Conservation (phyloP, 352 stramenopile genomes). For the Chrysophaeum taylorii region DNA sequence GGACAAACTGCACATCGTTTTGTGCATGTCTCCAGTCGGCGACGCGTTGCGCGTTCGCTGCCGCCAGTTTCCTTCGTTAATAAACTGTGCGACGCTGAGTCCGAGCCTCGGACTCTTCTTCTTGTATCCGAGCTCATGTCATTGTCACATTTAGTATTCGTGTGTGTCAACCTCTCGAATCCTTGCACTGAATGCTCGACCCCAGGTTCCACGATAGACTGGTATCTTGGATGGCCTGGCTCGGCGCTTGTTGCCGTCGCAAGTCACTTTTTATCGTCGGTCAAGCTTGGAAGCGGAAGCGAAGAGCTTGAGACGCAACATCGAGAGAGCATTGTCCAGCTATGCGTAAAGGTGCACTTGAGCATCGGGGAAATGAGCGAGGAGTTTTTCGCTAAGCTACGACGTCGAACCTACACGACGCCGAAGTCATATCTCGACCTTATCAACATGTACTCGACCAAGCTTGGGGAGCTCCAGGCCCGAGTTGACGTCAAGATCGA, state of each 20-base stretch:
- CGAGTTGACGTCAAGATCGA: conserved; percentile 59
- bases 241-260: conserved; percentile 78
- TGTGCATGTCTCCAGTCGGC: conserved; percentile 83
- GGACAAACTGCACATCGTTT: conserved; percentile 81
- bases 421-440: conserved; percentile 89
- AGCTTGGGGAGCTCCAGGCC: conserved; percentile 59
- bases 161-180: neutral
- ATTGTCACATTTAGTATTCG: no score
- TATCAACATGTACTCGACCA: conserved; percentile 80
- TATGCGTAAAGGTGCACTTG: conserved; percentile 82
- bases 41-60: conserved; percentile 77
- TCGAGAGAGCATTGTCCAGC: conserved; percentile 55
- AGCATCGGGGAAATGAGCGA: conserved; percentile 71
- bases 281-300: conserved; percentile 48
- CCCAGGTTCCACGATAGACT: conserved; percentile 79
- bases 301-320: conserved; percentile 46
- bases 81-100: conserved; percentile 70
- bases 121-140: neutral
- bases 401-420: conserved; percentile 85
- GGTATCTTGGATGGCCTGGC: conserved; percentile 82
- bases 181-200: neutral
- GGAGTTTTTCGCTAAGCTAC: conserved; percentile 70
- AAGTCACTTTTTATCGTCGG: conserved; percentile 61
- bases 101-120: neutral
- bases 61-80: conserved; percentile 80